Percentiles rank a stretch among this genome's conserved stretches.
phyloP scores from a whole-genome alignment of 2,329 filamentous ascomycete species.

The Ascochyta viciae-villosae region DNA sequence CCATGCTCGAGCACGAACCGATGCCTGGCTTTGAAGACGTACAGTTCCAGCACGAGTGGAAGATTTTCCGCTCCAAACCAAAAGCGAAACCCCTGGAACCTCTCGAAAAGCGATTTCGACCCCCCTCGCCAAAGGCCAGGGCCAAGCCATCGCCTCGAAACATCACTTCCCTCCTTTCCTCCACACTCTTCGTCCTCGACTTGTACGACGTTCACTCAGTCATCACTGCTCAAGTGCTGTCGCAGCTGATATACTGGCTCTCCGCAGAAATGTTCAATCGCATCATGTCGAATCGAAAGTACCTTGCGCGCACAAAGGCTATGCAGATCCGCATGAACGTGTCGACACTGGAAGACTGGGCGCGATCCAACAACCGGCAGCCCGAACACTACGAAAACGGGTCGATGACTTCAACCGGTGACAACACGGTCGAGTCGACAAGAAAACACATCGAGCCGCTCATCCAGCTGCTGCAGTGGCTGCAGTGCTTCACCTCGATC shows the following conservation, averaged over 20 bases:
- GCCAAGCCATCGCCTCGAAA: constrained; percentile 93
- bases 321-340: constrained; percentile 99
- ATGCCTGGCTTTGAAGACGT: constrained; percentile 98
- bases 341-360: constrained; percentile 95
- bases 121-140: constrained; percentile 89
- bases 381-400: constrained; percentile 96
- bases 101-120: constrained; percentile 86
- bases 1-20: constrained; percentile 97
- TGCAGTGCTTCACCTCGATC: constrained; percentile 95
- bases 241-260: constrained; percentile 95
- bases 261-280: constrained; percentile 96
- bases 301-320: constrained; percentile 92
- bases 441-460: constrained; percentile 86
- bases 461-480: constrained; percentile 94
- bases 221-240: constrained; percentile 88
- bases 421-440: constrained; percentile 84
- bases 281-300: constrained; percentile 95
- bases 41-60: constrained; percentile 98
- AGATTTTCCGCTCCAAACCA: constrained; percentile 89
- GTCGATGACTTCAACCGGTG: constrained; percentile 82
- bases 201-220: constrained; percentile 99
- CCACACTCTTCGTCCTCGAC: constrained; percentile 94
- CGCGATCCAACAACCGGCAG: constrained; percentile 87
- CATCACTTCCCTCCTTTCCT: constrained; percentile 92
- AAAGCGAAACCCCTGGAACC: constrained; percentile 86